Evolutionary conservation across 805 yeast species (phyloP), one percentile per base, ranked within the genome.

Genomic region (Kodamaea leandrae): DNA sequence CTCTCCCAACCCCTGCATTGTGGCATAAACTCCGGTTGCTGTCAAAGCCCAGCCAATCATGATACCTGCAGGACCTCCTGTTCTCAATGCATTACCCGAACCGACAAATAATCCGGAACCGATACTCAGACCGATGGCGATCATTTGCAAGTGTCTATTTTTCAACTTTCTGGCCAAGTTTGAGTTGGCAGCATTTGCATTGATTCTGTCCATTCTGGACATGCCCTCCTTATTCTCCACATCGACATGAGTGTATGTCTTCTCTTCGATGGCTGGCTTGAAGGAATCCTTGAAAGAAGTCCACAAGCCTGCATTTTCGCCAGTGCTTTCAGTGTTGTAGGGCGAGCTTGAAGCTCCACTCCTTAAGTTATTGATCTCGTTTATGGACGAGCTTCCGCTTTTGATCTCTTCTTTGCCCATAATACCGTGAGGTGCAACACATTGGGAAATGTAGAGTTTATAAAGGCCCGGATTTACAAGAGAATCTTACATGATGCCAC

Each of bases 41-140:
- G 60, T 55, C 28, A 61, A 29, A 4, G 47, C 32, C 55, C 60
- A 61, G 2, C 61, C 63, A 40, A 61, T 55, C 40, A 60, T 48
- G 5, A 61, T 46, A 37, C 58, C 57, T 1, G 55, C 64, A 1
- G 68, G 66, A 6, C 67, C 67, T 23, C 67, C 68, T 3, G 54
- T 49, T 13, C 62, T 45, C 39, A 70, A 54, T 2, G 68, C 68
- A 25, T 63, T 60, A 38, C 79, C 79, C 26, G 72, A 60, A 21
- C 76, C 75, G 23, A 70, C 64, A 52, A 74, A 72, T 37, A 74
- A 59, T 36, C 78, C 80, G n/a, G 86, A 80, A 48, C 89, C 87
- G 48, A 82, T 79, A 45, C 82, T 74, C 51, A 86, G 86, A 46
- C 86, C 88, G 41, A 82, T 72, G 27, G 87, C 82, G 46, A 81